phyloP scores from a whole-genome alignment of 345 rosid species.

The Conringia planisiliqua region DNA sequence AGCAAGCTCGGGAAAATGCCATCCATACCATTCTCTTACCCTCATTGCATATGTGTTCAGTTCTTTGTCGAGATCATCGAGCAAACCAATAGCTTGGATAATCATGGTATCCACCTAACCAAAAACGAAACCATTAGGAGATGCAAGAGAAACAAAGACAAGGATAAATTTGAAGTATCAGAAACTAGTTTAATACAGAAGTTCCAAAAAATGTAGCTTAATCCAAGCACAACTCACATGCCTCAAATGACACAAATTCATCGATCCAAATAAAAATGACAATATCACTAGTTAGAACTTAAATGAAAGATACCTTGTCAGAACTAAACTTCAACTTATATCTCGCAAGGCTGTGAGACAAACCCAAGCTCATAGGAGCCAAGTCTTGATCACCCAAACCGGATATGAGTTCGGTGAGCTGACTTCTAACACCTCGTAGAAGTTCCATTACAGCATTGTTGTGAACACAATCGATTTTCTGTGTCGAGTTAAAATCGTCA shows the following conservation, averaged over 20 bases:
- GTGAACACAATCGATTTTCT: constrained; percentile 88
- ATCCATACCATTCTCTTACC: constrained; percentile 84
- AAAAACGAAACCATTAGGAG: background rate
- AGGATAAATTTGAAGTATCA: background rate
- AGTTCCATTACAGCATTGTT: constrained; percentile 81
- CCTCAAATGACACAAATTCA: background rate
- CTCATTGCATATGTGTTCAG: constrained; percentile 82
- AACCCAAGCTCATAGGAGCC: constrained; percentile 91
- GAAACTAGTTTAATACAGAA: background rate
- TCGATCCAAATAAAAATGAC: background rate
- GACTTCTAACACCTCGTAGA: constrained; percentile 75
- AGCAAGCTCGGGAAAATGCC: constrained; percentile 93
- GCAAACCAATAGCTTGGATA: constrained; percentile 81
- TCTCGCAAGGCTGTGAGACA: constrained; percentile 83
- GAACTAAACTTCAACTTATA: constrained; percentile 86
- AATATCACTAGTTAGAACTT: background rate
- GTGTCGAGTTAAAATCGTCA: background rate
- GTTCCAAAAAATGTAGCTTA: background rate
- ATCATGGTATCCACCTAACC: constrained; percentile 84
- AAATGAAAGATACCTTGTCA: constrained; percentile 58
- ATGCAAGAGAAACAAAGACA: background rate
- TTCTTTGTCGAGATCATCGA: constrained; percentile 88
- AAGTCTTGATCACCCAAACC: constrained; percentile 74
- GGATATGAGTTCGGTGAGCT: constrained; percentile 74
- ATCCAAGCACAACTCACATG: background rate